Evolutionary conservation across 345 rosid genomes (phyloP).

Genomic region (Heritiera fomes): DNA sequence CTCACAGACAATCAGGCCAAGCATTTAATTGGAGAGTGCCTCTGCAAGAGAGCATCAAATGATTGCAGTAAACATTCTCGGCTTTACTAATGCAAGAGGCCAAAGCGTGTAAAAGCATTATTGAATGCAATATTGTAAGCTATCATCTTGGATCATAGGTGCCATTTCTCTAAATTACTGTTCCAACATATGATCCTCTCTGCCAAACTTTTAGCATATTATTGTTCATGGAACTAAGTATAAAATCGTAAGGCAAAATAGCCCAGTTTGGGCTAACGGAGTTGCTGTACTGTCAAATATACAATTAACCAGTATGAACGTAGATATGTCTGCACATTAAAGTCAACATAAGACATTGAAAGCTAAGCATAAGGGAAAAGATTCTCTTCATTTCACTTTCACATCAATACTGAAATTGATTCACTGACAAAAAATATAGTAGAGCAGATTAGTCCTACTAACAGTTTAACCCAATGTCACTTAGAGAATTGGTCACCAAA

Average conservation of each 20-base stretch:
- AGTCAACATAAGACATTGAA: background rate
- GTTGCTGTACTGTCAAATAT: too few species aligned
- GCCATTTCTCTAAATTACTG: background rate
- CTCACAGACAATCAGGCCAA: background rate
- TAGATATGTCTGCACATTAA: background rate
- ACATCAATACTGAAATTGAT: background rate
- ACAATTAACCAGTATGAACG: background rate
- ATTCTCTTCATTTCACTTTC: background rate
- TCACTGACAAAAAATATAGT: background rate
- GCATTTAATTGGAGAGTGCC: too few species aligned
- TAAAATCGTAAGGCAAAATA: conserved; percentile 3
- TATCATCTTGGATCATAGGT: background rate
- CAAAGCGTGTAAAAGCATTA: background rate
- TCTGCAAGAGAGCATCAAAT: background rate
- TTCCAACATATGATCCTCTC: background rate
- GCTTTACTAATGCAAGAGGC: background rate
- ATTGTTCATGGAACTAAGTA: background rate
- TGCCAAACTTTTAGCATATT: background rate
- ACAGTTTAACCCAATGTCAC: background rate
- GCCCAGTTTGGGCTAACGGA: background rate
- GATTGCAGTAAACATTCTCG: background rate
- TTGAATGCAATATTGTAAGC: background rate
- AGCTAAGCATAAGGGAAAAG: background rate
- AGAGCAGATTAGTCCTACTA: background rate
- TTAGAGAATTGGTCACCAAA: background rate